Conservation (phyloP, 169 alveolate species). For the Cryptosporidium bovis region DNA sequence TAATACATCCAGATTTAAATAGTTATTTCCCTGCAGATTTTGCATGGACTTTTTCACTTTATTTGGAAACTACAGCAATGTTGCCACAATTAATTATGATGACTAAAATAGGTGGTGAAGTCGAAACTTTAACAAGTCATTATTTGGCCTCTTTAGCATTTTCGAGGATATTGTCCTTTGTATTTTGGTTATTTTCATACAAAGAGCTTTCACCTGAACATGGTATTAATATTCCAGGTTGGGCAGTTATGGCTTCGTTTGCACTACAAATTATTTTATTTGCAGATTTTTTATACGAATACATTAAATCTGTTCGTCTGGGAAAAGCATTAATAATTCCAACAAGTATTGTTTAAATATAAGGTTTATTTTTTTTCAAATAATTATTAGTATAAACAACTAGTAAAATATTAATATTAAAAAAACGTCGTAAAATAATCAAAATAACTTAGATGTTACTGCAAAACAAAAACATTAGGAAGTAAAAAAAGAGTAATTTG, state of each 20-base stretch:
- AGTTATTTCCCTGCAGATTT: slow-evolving; percentile 78
- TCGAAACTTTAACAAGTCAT: slow-evolving; percentile 81
- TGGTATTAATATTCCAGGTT: slow-evolving; percentile 77
- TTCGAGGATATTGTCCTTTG: slow-evolving; percentile 77
- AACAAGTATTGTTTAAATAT: slow-evolving; percentile 55
- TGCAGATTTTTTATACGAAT: slow-evolving; percentile 79
- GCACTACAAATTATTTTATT: slow-evolving; percentile 77
- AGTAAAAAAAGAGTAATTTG: neutral
- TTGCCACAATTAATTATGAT: slow-evolving; percentile 81
- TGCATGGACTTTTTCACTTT: slow-evolving; percentile 82
- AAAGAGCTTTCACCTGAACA: slow-evolving; percentile 77
- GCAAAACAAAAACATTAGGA: neutral
- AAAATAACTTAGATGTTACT: neutral
- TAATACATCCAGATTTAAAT: slow-evolving; percentile 81
- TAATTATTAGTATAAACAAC: neutral
- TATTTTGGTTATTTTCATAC: slow-evolving; percentile 83
- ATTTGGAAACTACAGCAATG: slow-evolving; percentile 82
- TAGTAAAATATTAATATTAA: neutral
- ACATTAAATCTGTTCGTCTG: slow-evolving; percentile 77
- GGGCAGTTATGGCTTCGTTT: slow-evolving; percentile 78
- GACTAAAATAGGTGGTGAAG: slow-evolving; percentile 82
- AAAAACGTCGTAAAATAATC: slow-evolving; percentile 13
- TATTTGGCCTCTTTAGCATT: slow-evolving; percentile 80
- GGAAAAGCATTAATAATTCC: slow-evolving; percentile 78
- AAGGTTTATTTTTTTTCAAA: neutral